Evolutionary conservation across 2,329 filamentous ascomycete genomes (phyloP), one percentile per base, ranked within the genome.

Genomic region (Trichothecium sympodiale): DNA sequence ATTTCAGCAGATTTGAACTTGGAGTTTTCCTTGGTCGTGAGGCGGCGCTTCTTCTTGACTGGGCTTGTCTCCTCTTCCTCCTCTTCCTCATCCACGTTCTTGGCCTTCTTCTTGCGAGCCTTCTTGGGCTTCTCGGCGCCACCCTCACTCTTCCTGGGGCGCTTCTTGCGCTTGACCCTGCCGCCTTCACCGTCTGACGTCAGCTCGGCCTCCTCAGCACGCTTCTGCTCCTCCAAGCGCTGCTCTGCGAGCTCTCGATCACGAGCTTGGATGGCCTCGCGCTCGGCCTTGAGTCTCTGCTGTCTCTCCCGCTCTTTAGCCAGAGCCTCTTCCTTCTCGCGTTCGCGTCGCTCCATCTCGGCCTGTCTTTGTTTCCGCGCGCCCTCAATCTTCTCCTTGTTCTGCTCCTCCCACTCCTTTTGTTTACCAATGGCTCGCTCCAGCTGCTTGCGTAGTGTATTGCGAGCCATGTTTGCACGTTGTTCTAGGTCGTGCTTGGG

Each of bases 391-490:
- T 91, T 93, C 49, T 83, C 77, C 26, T 87, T 85, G 54, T 96
- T 95, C 64, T 84, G 86, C 49, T 87, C 81, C 56, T 98, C 91
- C 57, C 94, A 96, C 43, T 93, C 84, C 43, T 76, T 80, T 56
- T 98, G 91, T 46, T 76, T 81, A 44, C 85, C 79, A 33, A 89
- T 75, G 4, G 84, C 82, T 49, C 87, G 79, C 50, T 93, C 85
- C 10, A 98, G 74, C 56, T 98, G 89, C 49, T 85, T 87, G 44
- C 84, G 81, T 62, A 94, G 85, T 1, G 93, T 98, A 55, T 95
- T 94, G 41, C 83, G 80, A 44, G 86, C 88, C 91, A 98, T 98
- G 67, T 85, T 94, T 30, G 91, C 89, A 52, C 93, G 86, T 60
- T 93, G 85, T 56, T 96, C 89, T 26, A 98, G 76, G 47, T 95